phyloP scores from a whole-genome alignment of 805 yeast species.

The Tetrapisispora nanseiensis region DNA sequence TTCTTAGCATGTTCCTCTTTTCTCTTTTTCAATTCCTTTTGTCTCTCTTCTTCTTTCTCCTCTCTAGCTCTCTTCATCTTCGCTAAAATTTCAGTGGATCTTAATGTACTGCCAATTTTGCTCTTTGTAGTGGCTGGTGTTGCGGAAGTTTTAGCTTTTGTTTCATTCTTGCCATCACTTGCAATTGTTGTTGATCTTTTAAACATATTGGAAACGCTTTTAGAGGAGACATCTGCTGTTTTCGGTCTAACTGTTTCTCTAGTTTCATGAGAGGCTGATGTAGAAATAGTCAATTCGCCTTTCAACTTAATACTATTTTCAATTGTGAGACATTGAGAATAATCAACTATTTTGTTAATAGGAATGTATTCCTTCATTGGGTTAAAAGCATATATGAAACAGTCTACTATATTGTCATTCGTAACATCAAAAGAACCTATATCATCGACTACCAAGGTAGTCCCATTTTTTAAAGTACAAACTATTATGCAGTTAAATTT shows the following conservation, averaged over 20 bases:
- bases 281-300: neutral
- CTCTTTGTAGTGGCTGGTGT: slow-evolving; percentile 4
- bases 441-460: slow-evolving; percentile 17
- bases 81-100: slow-evolving; percentile 26
- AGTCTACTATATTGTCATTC: slow-evolving; percentile 16
- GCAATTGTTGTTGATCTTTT: slow-evolving; percentile 12
- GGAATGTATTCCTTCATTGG: slow-evolving; percentile 24
- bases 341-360: slow-evolving; percentile 11
- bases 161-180: slow-evolving; percentile 4
- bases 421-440: slow-evolving; percentile 8
- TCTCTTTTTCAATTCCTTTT: slow-evolving; percentile 21
- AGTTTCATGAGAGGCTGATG: neutral
- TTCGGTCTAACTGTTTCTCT: neutral
- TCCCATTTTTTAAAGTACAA: slow-evolving; percentile 14
- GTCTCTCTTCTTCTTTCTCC: slow-evolving; percentile 22
- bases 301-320: slow-evolving; percentile 13
- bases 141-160: neutral
- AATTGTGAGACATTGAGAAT: slow-evolving; percentile 11
- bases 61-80: slow-evolving; percentile 27
- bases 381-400: slow-evolving; percentile 28
- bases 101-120: slow-evolving; percentile 16
- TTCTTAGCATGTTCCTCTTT: slow-evolving; percentile 8
- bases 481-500: slow-evolving; percentile 25
- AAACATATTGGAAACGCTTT: neutral
- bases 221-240: neutral